phyloP scores from a whole-genome alignment of 2,329 filamentous ascomycete species.

The Sarocladiaceae sp. region DNA sequence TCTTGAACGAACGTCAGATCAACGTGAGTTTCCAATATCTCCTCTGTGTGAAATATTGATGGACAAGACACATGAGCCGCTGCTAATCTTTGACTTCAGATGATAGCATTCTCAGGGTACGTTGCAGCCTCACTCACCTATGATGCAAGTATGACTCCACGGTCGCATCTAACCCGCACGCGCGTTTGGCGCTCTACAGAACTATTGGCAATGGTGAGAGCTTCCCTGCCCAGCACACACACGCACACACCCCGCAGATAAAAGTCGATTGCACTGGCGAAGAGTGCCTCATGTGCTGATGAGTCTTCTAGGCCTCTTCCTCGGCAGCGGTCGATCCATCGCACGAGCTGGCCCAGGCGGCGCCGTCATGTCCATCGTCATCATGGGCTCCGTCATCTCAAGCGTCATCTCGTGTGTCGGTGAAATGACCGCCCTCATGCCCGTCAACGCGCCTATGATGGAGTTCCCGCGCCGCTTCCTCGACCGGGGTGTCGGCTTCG shows the following conservation, averaged over 20 bases:
- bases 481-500: constrained; percentile 30
- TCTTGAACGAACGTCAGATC: constrained; percentile 33
- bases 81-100: constrained; percentile 22
- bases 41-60: not conserved
- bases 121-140: constrained; percentile 11
- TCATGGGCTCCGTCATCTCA: constrained; percentile 36
- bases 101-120: constrained; percentile 38
- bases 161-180: not conserved
- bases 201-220: constrained; percentile 33
- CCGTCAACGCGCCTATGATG: constrained; percentile 32
- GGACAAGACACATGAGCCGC: constrained; percentile 9
- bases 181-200: constrained; percentile 15
- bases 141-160: constrained; percentile 1
- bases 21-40: constrained; percentile 21
- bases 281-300: no score
- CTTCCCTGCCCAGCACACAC: not conserved
- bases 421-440: constrained; percentile 32
- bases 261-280: no score
- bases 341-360: constrained; percentile 34
- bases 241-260: not conserved
- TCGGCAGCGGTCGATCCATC: constrained; percentile 32
- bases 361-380: constrained; percentile 30
- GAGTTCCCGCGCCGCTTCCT: constrained; percentile 31
- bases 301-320: constrained; percentile 24
- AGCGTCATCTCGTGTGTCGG: constrained; percentile 36